Evolutionary conservation across 345 rosid genomes (phyloP).

Genomic region (Pelargonium nanum): DNA sequence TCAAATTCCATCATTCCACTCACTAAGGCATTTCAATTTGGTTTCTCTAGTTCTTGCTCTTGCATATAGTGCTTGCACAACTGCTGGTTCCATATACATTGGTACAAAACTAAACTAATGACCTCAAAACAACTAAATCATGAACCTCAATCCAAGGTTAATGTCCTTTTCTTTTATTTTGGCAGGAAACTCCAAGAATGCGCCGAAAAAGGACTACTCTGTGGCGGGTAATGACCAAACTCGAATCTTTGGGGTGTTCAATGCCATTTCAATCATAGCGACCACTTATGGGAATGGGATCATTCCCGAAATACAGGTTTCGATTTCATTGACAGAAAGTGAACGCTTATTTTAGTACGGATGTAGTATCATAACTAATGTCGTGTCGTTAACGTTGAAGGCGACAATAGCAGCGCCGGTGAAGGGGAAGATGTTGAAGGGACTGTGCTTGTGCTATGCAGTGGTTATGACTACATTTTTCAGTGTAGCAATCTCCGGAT

Average conservation of each 20-base stretch:
- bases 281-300: slow-evolving; percentile 39
- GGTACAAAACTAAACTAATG: slow-evolving; percentile 12
- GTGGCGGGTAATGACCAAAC: slow-evolving; percentile 15
- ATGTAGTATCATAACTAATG: too few relatives aligned
- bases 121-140: background rate
- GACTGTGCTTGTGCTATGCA: slow-evolving; percentile 30
- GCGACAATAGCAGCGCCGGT: slow-evolving; percentile 45
- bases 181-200: slow-evolving; percentile 32
- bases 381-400: slow-evolving; percentile 12
- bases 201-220: slow-evolving; percentile 33
- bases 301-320: slow-evolving; percentile 51
- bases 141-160: background rate
- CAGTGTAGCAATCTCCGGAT: slow-evolving; percentile 37
- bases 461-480: slow-evolving; percentile 25
- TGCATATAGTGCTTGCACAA: slow-evolving; percentile 25
- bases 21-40: slow-evolving; percentile 42
- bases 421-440: slow-evolving; percentile 50
- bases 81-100: slow-evolving; percentile 29
- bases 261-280: slow-evolving; percentile 34
- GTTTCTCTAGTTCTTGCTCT: slow-evolving; percentile 30
- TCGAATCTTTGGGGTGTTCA: slow-evolving; percentile 22
- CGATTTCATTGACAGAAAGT: too few relatives aligned
- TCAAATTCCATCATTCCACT: slow-evolving; percentile 49
- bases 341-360: too few relatives aligned
- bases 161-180: background rate